Percentiles rank a stretch among this genome's conserved stretches.
Conservation (phyloP, 192 early-diverging fungal genomes). For the Oehlia diaphana region DNA sequence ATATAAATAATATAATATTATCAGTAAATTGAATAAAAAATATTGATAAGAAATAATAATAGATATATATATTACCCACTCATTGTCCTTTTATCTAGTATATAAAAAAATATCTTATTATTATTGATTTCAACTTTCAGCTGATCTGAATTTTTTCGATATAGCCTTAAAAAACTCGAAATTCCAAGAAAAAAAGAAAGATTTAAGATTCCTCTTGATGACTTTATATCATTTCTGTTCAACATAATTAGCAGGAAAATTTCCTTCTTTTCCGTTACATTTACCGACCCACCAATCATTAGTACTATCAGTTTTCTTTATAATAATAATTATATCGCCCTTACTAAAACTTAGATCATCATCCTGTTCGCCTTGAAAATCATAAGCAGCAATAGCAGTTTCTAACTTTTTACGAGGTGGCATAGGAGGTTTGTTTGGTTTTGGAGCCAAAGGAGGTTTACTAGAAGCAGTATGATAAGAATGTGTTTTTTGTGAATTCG, state of each 20-base stretch:
- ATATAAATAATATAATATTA: no score
- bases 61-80: no score
- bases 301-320: constrained; percentile 63
- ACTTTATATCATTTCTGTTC: not conserved
- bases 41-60: no score
- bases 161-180: no score
- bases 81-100: no score
- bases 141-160: no score
- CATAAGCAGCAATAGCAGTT: constrained; percentile 76
- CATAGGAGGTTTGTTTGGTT: constrained; percentile 29
- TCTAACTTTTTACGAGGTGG: constrained; percentile 36
- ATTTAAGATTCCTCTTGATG: no score
- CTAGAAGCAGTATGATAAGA: constrained; percentile 1
- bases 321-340: constrained; percentile 82
- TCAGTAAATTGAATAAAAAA: no score
- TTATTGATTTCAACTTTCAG: no score
- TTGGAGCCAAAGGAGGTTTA: constrained; percentile 51
- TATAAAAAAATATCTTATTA: no score
- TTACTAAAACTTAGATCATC: constrained; percentile 85
- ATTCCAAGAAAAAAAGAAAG: no score
- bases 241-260: not conserved
- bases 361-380: constrained; percentile 76
- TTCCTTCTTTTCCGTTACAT: constrained; percentile 61
- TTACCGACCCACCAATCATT: constrained; percentile 91
- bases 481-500: not conserved